Evolutionary conservation across 1,284 basidiomycete species (phyloP).

Genomic region (Ceratobasidium sp.): DNA sequence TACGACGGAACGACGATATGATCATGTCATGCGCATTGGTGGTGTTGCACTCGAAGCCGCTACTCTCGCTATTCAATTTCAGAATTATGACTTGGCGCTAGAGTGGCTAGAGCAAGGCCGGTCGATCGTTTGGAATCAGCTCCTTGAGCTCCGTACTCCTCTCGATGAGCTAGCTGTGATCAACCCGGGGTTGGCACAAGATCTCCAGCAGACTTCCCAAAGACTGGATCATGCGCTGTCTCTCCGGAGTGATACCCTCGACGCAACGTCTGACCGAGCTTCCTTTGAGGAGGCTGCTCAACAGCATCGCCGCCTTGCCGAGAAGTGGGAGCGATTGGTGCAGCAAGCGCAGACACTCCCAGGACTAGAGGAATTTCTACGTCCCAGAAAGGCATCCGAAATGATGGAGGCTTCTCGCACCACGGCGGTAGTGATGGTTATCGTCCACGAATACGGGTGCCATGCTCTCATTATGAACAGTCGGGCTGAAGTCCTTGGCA

Average conservation of each 20-base stretch:
- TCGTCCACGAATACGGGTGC: constrained; percentile 51
- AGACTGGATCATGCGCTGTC: not conserved
- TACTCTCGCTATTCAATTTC: constrained; percentile 10
- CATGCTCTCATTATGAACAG: constrained; percentile 54
- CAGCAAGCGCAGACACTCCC: constrained; percentile 12
- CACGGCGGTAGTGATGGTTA: constrained; percentile 56
- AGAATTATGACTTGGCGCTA: constrained; percentile 28
- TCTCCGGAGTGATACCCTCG: too few relatives aligned
- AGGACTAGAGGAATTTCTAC: constrained; percentile 40
- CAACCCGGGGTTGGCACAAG: constrained; percentile 5
- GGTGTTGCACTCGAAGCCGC: constrained; percentile 18
- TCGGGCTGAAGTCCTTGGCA: not conserved
- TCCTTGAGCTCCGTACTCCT: constrained; percentile 40
- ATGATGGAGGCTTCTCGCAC: constrained; percentile 50
- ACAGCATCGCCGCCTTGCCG: constrained; percentile 30
- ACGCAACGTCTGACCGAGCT: too few relatives aligned
- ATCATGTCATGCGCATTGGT: not conserved
- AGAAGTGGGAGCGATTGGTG: constrained; percentile 14
- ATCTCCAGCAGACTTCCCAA: constrained; percentile 6
- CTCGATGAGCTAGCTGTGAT: constrained; percentile 1
- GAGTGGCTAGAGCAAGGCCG: constrained; percentile 47
- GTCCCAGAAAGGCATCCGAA: constrained; percentile 47
- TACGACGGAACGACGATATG: not conserved
- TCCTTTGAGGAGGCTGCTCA: not conserved
- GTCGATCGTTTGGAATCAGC: constrained; percentile 43